These are phyloP conservation scores for Mycena galopus DNA, from an alignment of 768 basidiomycete genomes.

Conservation along the genomic window DNA sequence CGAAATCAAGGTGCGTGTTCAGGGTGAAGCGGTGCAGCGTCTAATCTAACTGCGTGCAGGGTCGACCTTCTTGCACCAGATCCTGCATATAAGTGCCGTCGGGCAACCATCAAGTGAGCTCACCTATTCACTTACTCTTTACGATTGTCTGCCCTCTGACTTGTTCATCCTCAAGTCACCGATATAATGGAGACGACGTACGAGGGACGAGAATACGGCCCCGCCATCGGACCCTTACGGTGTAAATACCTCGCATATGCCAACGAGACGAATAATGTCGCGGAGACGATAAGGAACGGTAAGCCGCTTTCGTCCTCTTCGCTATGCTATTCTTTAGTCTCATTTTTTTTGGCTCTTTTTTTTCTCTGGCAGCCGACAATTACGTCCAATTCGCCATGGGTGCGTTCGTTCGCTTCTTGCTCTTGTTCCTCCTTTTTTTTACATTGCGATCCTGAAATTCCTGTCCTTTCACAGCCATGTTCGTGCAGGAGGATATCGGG, in stretches of 20 bases:
- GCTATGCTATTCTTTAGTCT: too few relatives aligned
- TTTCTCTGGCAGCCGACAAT: not conserved
- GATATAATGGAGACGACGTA: not conserved
- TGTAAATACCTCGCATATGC: not conserved
- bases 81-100: not conserved
- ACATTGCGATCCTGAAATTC: not conserved
- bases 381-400: slow-evolving; percentile 3
- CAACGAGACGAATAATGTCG: not conserved
- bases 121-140: too few relatives aligned
- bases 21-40: too few relatives aligned
- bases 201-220: not conserved
- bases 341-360: not conserved
- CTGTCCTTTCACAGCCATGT: not conserved
- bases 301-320: not conserved
- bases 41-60: not conserved
- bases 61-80: not conserved
- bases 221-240: not conserved
- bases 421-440: too few relatives aligned
- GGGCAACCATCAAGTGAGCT: not conserved
- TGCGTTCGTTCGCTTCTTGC: too few relatives aligned
- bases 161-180: not conserved
- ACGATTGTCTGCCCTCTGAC: not conserved
- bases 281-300: not conserved
- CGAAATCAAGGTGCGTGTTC: not conserved
- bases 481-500: slow-evolving; percentile 1